phyloP scores from a whole-genome alignment of 495 filamentous ascomycete genomes.

The Beverwykella pulmonaria region DNA sequence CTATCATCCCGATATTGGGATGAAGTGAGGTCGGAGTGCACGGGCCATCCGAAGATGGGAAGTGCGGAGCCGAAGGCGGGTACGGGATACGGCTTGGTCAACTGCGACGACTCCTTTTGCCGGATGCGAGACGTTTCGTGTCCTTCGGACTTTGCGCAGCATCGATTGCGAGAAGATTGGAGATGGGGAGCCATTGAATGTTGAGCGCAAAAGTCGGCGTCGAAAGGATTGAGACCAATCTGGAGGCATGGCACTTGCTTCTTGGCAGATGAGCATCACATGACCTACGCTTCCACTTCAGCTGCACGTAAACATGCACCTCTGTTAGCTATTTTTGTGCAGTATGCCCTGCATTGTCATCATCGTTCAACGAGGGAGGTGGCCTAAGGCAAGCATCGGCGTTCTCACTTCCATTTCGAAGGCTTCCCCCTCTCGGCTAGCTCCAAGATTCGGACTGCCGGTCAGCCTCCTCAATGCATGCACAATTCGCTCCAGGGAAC shows the following conservation, averaged over 20 bases:
- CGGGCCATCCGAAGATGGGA: conserved; percentile 13
- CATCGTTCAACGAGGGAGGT: background rate
- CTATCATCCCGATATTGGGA: background rate
- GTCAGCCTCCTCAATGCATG: background rate
- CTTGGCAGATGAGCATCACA: background rate
- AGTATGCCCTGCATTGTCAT: background rate
- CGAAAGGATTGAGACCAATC: conserved; percentile 2
- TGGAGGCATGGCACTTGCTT: background rate
- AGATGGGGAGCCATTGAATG: conserved; percentile 28
- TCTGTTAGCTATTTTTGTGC: background rate
- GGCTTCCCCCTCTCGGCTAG: conserved; percentile 1
- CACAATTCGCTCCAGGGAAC: background rate
- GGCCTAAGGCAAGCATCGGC: background rate
- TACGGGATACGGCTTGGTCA: background rate
- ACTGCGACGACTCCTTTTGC: conserved; percentile 25
- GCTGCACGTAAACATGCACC: background rate
- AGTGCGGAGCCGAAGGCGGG: conserved; percentile 28
- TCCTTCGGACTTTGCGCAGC: conserved; percentile 12
- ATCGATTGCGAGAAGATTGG: background rate
- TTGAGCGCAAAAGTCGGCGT: too few relatives aligned
- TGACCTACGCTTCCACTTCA: background rate
- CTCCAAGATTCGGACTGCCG: background rate
- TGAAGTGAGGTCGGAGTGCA: conserved; percentile 31
- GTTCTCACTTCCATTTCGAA: background rate
- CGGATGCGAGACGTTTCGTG: conserved; percentile 18